Evolutionary conservation across 257 asterid genomes (phyloP).

Genomic region (Echites panduratus): DNA sequence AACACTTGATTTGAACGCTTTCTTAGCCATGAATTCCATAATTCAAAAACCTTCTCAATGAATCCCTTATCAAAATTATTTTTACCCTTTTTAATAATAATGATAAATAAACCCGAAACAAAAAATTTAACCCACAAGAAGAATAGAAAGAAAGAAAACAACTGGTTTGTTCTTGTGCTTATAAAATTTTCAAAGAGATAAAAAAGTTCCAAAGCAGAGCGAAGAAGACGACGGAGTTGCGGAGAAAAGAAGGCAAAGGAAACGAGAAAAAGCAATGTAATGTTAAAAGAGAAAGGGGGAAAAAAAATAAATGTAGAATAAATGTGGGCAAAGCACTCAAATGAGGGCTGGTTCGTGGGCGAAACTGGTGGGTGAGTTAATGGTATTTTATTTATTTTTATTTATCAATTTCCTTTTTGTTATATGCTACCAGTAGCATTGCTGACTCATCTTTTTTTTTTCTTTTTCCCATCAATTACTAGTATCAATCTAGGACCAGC

Average conservation of each 20-base stretch:
- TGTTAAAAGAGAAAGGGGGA: slow-evolving; percentile 20
- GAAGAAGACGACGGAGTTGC: slow-evolving; percentile 9
- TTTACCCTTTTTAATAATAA: slow-evolving; percentile 7
- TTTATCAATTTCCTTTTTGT: background rate
- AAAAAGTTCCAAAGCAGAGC: background rate
- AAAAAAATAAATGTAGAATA: background rate
- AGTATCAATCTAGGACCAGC: too few relatives aligned
- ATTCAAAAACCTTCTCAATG: background rate
- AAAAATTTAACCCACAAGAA: background rate
- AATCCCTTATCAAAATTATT: background rate
- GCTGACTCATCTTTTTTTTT: background rate
- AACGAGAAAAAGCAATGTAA: background rate
- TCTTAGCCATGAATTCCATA: slow-evolving; percentile 89
- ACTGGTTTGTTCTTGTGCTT: background rate
- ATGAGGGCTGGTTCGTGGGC: slow-evolving; percentile 63
- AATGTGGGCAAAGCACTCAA: slow-evolving; percentile 47
- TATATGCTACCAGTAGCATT: background rate
- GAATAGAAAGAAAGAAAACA: background rate
- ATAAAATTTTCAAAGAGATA: background rate
- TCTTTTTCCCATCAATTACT: too few relatives aligned
- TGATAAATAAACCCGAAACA: background rate
- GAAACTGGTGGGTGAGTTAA: slow-evolving; percentile 70
- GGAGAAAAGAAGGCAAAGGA: slow-evolving; percentile 12
- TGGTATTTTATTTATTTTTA: slow-evolving; percentile 27
- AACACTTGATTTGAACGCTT: slow-evolving; percentile 88